Percentiles rank a stretch among this genome's conserved stretches.
Evolutionary conservation across 805 yeast genomes (phyloP).

Genomic region (Lipomyces sp.): DNA sequence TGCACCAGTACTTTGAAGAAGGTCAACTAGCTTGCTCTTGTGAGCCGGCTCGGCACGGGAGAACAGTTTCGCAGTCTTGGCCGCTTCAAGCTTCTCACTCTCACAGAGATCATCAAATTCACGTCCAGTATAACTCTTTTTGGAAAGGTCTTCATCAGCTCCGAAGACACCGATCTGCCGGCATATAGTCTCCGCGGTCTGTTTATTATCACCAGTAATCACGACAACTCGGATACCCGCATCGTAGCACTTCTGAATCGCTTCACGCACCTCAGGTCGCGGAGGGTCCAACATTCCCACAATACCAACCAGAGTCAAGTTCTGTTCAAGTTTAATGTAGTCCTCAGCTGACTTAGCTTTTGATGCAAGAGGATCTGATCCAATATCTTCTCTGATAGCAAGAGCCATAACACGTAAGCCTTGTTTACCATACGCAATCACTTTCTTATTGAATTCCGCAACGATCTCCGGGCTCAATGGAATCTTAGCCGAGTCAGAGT

Average conservation of each 20-base stretch:
- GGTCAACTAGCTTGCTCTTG: conserved; percentile 58
- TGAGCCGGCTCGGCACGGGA: conserved; percentile 65
- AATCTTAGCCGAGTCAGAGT: conserved; percentile 41
- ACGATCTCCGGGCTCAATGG: conserved; percentile 47
- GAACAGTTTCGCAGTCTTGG: conserved; percentile 53
- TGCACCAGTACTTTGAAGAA: conserved; percentile 52
- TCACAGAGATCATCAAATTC: conserved; percentile 47
- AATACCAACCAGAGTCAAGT: conserved; percentile 51
- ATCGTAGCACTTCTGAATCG: conserved; percentile 51
- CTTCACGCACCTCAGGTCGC: conserved; percentile 51
- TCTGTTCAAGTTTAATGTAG: conserved; percentile 47
- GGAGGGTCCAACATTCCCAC: conserved; percentile 59
- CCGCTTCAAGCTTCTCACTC: conserved; percentile 51
- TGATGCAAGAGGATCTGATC: conserved; percentile 26
- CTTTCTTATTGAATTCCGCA: conserved; percentile 45
- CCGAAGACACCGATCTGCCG: conserved; percentile 54
- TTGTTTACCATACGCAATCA: conserved; percentile 50
- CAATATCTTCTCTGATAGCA: conserved; percentile 46
- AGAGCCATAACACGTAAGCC: conserved; percentile 56
- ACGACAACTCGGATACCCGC: conserved; percentile 58
- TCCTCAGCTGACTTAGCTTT: conserved; percentile 36
- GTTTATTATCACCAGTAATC: conserved; percentile 57
- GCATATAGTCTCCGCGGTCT: conserved; percentile 55
- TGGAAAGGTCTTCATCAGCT: conserved; percentile 44
- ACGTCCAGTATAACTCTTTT: conserved; percentile 50